Evolutionary conservation across 352 stramenopile species (phyloP), one percentile per base, ranked within the genome.

Genomic region (Detonula confervacea): DNA sequence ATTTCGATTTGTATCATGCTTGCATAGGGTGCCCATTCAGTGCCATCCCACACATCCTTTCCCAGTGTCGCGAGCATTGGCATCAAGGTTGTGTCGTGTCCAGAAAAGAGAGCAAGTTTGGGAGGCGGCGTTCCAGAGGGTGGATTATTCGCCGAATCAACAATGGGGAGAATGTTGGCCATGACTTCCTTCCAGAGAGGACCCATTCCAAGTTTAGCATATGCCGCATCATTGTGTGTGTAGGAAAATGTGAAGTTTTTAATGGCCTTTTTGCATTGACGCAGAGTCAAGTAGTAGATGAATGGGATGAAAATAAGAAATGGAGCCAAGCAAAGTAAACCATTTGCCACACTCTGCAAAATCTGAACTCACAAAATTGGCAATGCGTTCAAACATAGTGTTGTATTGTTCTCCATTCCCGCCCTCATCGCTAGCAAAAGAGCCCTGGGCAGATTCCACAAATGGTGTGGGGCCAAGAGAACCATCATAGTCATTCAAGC

Each of bases 161-260:
- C 55, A 51, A 87, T 81, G 0, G 67, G 65, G 22, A 86, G 59
- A n/a, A 91, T 85, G 29, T 86, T 86, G 20, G 85, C 44, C 71
- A 90, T 81, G 29, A 93, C 90, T 81, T 93, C 88, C 42, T 63
- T 72, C 88, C 88, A 93, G 2, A 93, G 55, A 16, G 86, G 86
- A 25, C 76, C 79, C 77, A 93, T 87, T 1, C 74, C 78, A 0
- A 93, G 16, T 60, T 91, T 93, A 22, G 85, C 18, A 51, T 82
- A 89, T 65, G 77, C 81, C 33, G 46, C 72, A 52, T 86, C 51
- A 44, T 89, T 91, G 64, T 84, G 71, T 71, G 73, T 65, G 67
- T 71, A 78, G 11, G 67, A 20, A 57, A 78, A 83, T 20, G 66
- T 83, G 14, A 65, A 66, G 47, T 77, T 70, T 47, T 78, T 73